Conservation (phyloP, 257 asterid genomes). For the Petunia axillaris region DNA sequence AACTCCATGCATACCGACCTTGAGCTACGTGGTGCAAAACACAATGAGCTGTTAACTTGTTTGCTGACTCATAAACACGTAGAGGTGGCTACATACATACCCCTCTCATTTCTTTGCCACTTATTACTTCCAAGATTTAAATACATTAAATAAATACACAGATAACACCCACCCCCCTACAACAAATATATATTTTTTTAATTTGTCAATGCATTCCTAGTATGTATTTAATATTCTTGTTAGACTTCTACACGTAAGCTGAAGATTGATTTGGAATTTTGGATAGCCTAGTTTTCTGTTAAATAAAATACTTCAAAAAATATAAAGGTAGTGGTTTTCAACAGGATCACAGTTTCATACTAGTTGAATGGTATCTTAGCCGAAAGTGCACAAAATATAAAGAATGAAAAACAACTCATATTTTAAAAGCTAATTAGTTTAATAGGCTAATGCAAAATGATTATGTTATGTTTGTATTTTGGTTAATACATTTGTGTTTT, state of each 20-base stretch:
- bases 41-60: neutral
- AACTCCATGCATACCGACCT: neutral
- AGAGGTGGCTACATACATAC: constrained; percentile 10
- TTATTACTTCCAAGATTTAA: neutral
- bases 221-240: neutral
- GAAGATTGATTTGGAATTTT: neutral
- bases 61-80: constrained; percentile 36
- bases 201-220: constrained; percentile 7
- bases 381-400: constrained; percentile 17
- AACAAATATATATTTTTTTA: neutral
- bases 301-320: too few relatives aligned
- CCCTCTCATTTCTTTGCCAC: neutral
- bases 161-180: neutral
- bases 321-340: neutral
- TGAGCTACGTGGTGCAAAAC: constrained; percentile 6
- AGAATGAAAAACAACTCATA: neutral
- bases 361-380: neutral
- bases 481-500: neutral
- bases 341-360: neutral
- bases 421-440: neutral
- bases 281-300: neutral
- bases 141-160: neutral
- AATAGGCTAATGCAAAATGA: neutral
- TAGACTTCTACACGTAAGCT: neutral
- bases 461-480: neutral